phyloP scores from a whole-genome alignment of 352 stramenopile species.

The Pythium brachiatum region DNA sequence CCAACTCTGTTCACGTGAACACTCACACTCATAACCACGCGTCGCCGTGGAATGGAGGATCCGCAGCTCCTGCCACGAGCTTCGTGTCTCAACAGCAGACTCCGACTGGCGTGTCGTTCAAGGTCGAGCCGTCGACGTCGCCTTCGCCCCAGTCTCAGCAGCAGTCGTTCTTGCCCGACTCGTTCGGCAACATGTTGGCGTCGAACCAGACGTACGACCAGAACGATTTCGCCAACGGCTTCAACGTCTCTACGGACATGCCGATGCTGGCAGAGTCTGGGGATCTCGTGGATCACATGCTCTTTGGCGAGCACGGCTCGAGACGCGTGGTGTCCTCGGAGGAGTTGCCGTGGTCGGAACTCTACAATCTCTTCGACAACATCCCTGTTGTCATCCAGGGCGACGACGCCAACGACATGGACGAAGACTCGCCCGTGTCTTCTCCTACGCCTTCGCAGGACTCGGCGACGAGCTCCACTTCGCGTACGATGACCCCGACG shows the following conservation, averaged over 20 bases:
- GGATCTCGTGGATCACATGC: slow-evolving; percentile 56
- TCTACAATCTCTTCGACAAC: slow-evolving; percentile 79
- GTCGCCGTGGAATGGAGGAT: slow-evolving; percentile 11
- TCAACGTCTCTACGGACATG: background rate
- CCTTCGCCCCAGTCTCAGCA: slow-evolving; percentile 2
- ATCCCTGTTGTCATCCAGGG: slow-evolving; percentile 40
- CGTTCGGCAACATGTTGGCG: slow-evolving; percentile 12
- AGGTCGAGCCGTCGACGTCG: slow-evolving; percentile 19
- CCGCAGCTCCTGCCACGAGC: background rate
- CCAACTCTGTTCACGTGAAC: slow-evolving; percentile 1
- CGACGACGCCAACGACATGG: slow-evolving; percentile 57
- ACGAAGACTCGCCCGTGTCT: slow-evolving; percentile 23
- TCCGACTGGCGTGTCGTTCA: slow-evolving; percentile 12
- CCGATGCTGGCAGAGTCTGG: slow-evolving; percentile 16
- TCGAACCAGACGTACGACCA: background rate
- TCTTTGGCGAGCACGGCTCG: slow-evolving; percentile 62
- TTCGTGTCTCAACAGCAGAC: slow-evolving; percentile 9
- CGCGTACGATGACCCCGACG: slow-evolving; percentile 18
- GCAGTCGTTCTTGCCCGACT: slow-evolving; percentile 2
- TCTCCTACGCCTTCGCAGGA: slow-evolving; percentile 31
- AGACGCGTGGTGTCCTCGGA: slow-evolving; percentile 67
- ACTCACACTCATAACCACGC: slow-evolving; percentile 8
- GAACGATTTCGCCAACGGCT: background rate
- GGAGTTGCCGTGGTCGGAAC: slow-evolving; percentile 76
- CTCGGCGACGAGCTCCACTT: slow-evolving; percentile 9